Percentiles rank a stretch among this genome's conserved stretches.
Conservation (phyloP, 2,329 filamentous ascomycete genomes). For the Colletotrichum sublineola region DNA sequence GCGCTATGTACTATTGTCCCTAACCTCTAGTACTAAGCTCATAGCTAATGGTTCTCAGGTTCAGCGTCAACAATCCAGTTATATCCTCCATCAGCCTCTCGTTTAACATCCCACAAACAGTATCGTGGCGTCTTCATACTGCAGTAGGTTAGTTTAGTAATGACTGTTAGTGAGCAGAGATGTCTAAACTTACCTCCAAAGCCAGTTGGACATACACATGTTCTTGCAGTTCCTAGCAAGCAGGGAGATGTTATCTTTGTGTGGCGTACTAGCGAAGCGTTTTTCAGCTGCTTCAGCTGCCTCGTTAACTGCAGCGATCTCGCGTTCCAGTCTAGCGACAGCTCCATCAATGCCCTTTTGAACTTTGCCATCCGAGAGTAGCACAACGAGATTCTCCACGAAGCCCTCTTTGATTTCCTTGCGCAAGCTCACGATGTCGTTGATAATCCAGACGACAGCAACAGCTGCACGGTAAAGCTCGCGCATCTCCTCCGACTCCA, state of each 20-base stretch:
- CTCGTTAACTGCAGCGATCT: slow-evolving; percentile 17
- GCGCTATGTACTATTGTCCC: too few relatives aligned
- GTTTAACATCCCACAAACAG: slow-evolving; percentile 23
- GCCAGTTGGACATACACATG: slow-evolving; percentile 34
- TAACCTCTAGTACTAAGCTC: too few relatives aligned
- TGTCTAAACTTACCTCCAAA: slow-evolving; percentile 15
- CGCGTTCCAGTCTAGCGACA: slow-evolving; percentile 4
- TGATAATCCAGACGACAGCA: slow-evolving; percentile 26
- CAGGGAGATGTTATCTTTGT: slow-evolving; percentile 7
- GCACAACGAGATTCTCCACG: slow-evolving; percentile 30
- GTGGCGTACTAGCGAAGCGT: slow-evolving; percentile 1
- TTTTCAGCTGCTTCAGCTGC: background rate
- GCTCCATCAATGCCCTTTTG: slow-evolving; percentile 16
- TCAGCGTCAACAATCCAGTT: background rate
- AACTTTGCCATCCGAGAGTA: slow-evolving; percentile 15
- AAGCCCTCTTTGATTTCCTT: slow-evolving; percentile 35
- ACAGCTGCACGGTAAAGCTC: slow-evolving; percentile 29
- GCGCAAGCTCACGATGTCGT: slow-evolving; percentile 27
- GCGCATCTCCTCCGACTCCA: slow-evolving; percentile 20
- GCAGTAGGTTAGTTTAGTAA: background rate
- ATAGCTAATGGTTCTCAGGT: too few relatives aligned
- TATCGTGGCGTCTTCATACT: slow-evolving; percentile 30
- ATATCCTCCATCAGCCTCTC: background rate
- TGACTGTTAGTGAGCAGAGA: background rate
- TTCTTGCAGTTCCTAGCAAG: slow-evolving; percentile 34